These are phyloP conservation scores for Xylariales sp. DNA, from an alignment of 2,329 filamentous ascomycete genomes.

Conservation along the genomic window DNA sequence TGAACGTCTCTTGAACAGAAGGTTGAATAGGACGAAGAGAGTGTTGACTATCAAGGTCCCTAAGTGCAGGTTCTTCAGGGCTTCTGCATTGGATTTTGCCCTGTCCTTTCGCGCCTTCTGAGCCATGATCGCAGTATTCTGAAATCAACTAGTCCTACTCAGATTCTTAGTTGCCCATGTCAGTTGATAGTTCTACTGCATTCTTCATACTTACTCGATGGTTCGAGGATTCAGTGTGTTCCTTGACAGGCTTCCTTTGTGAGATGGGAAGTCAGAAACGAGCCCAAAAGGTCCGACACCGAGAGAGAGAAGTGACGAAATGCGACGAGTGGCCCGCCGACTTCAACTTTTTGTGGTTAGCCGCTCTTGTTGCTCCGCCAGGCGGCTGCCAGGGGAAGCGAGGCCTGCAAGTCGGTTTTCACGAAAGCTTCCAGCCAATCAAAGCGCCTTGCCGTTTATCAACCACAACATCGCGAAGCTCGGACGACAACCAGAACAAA, in stretches of 20 bases:
- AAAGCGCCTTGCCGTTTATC: slow-evolving; percentile 23
- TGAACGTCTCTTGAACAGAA: slow-evolving; percentile 61
- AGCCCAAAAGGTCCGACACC: no score
- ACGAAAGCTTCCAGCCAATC: slow-evolving; percentile 29
- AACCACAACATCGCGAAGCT: slow-evolving; percentile 38
- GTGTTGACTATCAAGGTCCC: slow-evolving; percentile 67
- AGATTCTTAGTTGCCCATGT: no score
- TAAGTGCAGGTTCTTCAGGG: slow-evolving; percentile 77
- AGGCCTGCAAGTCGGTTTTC: slow-evolving; percentile 15
- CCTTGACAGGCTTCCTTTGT: no score
- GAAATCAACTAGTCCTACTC: no score
- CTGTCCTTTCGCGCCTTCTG: slow-evolving; percentile 60
- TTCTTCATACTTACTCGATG: no score
- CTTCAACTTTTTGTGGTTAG: no score
- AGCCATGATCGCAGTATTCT: slow-evolving; percentile 39
- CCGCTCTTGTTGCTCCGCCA: slow-evolving; percentile 32
- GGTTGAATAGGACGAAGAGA: slow-evolving; percentile 69
- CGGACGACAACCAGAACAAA: slow-evolving; percentile 14
- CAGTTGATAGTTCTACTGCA: no score
- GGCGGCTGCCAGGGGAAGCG: slow-evolving; percentile 22
- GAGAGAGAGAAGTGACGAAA: no score
- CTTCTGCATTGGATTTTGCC: slow-evolving; percentile 72
- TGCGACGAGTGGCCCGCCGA: no score
- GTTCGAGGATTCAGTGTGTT: no score
- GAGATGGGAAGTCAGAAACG: no score